Base-by-base conservation (phyloP, 768 basidiomycete genomes). In the Daedaleopsis nitida region DNA sequence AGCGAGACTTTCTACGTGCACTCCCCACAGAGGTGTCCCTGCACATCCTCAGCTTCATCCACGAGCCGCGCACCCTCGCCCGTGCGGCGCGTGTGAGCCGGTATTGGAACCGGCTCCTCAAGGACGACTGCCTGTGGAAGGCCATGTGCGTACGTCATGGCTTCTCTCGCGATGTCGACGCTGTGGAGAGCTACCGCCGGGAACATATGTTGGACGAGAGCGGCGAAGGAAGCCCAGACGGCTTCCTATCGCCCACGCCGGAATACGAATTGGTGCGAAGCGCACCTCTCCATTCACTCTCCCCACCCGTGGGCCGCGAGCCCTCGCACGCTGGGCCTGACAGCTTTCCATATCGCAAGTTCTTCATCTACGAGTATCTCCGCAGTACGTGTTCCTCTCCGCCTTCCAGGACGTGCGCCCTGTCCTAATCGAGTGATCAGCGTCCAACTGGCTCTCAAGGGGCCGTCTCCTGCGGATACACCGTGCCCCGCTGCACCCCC, bases 41-140 rank as follows among this genome's bases (percentile, higher is more conserved):
- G 21, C 83, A 93, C 67, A 83, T 95, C 56, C 79, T 97, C 38
- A 74, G 80, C 58, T 95, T 87, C 72, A 78, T 96, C 45, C 86
- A 93, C 58, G 88, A 93, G 48, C 87, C 91, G 0, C 76, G 76
- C 45, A 87, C 89, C 0, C 84, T 97, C 11, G 78, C 85, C 0
- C 78, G 91, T 12, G 89, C 89, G 0, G 78, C 82, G 43, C 80
- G 82, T 37, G 95, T 96, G 32, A 89, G 87, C 66, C 77, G 78
- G 55, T 79, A 80, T 52, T 98, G 96, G 96, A 75, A 80, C 14
- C 74, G 72, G 16, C 80, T 97, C 7, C 79, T 88, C 8, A 74
- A 80, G 48, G 94, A 94, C 67, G 92, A 96, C 65, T 81, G 78
- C 64, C 78, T 92, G 12, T 98, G 95, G 96, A 86, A 84, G 72